Evolutionary conservation across 768 basidiomycete genomes (phyloP), one percentile per base, ranked within the genome.

Genomic region (Tylopilus sp.): DNA sequence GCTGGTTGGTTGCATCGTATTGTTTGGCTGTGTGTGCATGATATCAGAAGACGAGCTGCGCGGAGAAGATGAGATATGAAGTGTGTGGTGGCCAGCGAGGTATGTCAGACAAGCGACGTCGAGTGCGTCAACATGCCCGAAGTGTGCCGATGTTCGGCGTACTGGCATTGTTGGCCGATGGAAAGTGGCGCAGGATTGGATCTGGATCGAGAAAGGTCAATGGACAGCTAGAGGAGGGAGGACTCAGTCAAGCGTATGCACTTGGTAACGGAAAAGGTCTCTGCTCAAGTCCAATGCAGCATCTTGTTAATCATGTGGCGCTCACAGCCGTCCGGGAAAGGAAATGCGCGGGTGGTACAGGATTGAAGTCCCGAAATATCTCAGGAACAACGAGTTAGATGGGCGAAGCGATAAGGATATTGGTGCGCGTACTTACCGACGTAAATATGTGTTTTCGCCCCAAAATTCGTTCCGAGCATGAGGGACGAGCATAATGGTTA

Each of bases 351-450:
- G 17, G 39, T 52, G 44, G 55, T 51, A 53, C 58, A 62, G 63
- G 48, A 58, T 63, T 62, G 9, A 53, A 60, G 41, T 40, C 49
- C 61, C 61, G 61, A 44, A 50, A 20, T 11, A 10, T 26, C 25
- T 31, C 57, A 56, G 60, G 60, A 53, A 59, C 50, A n/a, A 44
- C 48, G 28, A 41, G 3, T 46, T 5, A 25, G 21, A 30, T 31
- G 47, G 20, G 15, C 21, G 3, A 6, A 18, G 30, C 39, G 42
- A 36, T 20, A 39, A 15, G 38, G 18, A 25, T 22, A 47, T 35
- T 18, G 9, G 44, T 43, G n/a, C 23, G 26, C 25, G n/a, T 33
- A 25, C 57, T 31, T 33, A 25, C 57, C 36, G 23, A 40, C 35
- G 18, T 35, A 20, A 33, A 36, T 28, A 33, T 23, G 44, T 50